phyloP scores from a whole-genome alignment of 2,329 filamentous ascomycete species.

The Neofusicoccum laricinum region DNA sequence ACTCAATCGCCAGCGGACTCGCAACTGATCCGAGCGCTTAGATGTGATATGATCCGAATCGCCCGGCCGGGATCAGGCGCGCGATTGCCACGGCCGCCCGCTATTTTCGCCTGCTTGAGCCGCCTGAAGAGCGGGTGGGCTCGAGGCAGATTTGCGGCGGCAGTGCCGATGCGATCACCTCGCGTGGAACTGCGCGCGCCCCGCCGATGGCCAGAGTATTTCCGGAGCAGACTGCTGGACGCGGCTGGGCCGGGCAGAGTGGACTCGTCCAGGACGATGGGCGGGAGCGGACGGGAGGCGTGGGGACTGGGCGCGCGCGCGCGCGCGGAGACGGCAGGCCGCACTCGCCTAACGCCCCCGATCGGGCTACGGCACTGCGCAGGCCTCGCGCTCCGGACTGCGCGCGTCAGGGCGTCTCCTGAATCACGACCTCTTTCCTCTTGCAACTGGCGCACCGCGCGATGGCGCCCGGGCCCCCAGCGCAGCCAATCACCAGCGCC shows the following conservation, averaged over 20 bases:
- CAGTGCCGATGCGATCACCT: neutral
- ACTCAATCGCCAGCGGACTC: neutral
- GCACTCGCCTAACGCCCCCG: neutral
- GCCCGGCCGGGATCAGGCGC: neutral
- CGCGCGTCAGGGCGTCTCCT: neutral
- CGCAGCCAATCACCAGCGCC: neutral
- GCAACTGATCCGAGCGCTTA: slow-evolving; percentile 7
- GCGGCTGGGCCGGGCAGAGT: neutral
- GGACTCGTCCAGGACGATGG: neutral
- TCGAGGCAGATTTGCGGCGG: neutral
- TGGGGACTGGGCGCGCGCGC: neutral
- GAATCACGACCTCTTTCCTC: neutral
- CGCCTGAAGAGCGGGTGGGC: neutral
- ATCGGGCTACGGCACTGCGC: neutral
- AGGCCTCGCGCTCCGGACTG: neutral
- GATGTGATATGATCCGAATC: neutral
- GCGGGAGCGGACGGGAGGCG: slow-evolving; percentile 12
- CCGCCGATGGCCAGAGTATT: neutral
- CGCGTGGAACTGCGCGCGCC: slow-evolving; percentile 1
- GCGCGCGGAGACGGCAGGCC: neutral
- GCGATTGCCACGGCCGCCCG: neutral
- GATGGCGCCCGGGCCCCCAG: neutral
- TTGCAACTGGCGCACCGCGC: neutral
- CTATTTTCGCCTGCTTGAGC: neutral
- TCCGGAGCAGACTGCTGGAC: neutral